Evolutionary conservation across 2,329 filamentous ascomycete species (phyloP).

Genomic region (Neofusicoccum kwambonambiense): DNA sequence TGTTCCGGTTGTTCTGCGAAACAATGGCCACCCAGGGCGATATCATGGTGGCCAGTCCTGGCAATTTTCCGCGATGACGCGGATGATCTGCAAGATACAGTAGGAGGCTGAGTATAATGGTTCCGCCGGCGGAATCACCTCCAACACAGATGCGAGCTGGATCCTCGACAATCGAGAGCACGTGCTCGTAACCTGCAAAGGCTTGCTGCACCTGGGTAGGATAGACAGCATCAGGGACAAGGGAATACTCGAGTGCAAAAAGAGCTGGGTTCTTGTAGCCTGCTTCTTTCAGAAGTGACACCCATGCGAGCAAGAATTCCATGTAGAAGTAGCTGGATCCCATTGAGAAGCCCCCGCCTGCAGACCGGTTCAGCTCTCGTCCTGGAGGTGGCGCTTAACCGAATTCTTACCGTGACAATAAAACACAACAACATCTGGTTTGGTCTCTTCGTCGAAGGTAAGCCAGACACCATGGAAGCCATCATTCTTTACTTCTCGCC

Average conservation of each 20-base stretch:
- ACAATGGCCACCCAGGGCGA: constrained; percentile 79
- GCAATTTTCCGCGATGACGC: constrained; percentile 45
- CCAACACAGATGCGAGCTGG: constrained; percentile 66
- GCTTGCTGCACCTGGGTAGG: constrained; percentile 72
- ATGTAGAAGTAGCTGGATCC: constrained; percentile 81
- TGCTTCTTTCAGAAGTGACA: constrained; percentile 60
- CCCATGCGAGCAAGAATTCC: constrained; percentile 75
- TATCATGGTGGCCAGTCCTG: constrained; percentile 68
- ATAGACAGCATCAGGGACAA: constrained; percentile 72
- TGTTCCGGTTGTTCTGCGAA: constrained; percentile 66
- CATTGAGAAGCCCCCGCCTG: constrained; percentile 80
- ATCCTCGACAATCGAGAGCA: constrained; percentile 58
- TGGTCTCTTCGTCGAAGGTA: constrained; percentile 56
- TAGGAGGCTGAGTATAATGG: constrained; percentile 70
- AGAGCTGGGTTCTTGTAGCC: constrained; percentile 75
- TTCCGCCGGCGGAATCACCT: constrained; percentile 78
- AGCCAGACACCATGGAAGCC: constrained; percentile 69
- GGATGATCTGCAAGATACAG: constrained; percentile 60
- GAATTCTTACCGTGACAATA: constrained; percentile 67
- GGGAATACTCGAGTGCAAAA: constrained; percentile 76
- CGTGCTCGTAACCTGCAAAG: constrained; percentile 68
- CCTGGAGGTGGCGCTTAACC: not conserved
- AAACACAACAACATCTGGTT: constrained; percentile 76
- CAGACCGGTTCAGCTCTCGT: not conserved
- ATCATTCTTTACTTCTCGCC: constrained; percentile 58